These are phyloP conservation scores for Passiflora organensis DNA, from an alignment of 345 rosid species.

Conservation along the genomic window DNA sequence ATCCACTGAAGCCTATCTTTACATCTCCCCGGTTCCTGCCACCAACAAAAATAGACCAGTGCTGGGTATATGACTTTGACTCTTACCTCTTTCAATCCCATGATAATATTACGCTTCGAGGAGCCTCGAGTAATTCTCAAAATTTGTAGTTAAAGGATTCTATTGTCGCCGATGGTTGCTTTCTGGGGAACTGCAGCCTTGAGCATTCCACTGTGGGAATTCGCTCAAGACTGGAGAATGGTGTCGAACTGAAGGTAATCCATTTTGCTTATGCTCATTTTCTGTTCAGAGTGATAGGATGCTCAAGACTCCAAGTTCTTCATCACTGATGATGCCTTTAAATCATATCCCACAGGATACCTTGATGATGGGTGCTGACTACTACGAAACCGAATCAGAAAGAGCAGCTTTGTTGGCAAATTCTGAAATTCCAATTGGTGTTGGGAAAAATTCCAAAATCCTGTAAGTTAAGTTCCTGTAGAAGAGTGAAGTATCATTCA, in stretches of 20 bases:
- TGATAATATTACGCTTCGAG: not conserved
- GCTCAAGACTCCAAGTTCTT: too few relatives aligned
- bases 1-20: slow-evolving; percentile 71
- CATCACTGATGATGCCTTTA: not conserved
- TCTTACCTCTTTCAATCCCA: slow-evolving; percentile 6
- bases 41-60: slow-evolving; percentile 68
- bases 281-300: too few relatives aligned
- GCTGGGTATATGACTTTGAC: slow-evolving; percentile 40
- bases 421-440: slow-evolving; percentile 67
- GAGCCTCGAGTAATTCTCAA: not conserved
- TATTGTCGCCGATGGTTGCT: slow-evolving; percentile 81
- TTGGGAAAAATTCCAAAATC: slow-evolving; percentile 65
- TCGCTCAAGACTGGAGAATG: slow-evolving; percentile 71
- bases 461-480: slow-evolving; percentile 30
- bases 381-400: slow-evolving; percentile 70
- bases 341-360: slow-evolving; percentile 46
- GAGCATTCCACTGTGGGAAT: slow-evolving; percentile 73
- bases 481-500: not conserved
- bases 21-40: slow-evolving; percentile 80
- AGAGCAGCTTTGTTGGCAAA: slow-evolving; percentile 50
- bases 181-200: slow-evolving; percentile 69
- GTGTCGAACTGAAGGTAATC: slow-evolving; percentile 67
- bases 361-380: slow-evolving; percentile 86
- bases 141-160: slow-evolving; percentile 51
- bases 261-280: not conserved